phyloP scores from a whole-genome alignment of 352 stramenopile genomes.

The Globisporangium apiculatum region DNA sequence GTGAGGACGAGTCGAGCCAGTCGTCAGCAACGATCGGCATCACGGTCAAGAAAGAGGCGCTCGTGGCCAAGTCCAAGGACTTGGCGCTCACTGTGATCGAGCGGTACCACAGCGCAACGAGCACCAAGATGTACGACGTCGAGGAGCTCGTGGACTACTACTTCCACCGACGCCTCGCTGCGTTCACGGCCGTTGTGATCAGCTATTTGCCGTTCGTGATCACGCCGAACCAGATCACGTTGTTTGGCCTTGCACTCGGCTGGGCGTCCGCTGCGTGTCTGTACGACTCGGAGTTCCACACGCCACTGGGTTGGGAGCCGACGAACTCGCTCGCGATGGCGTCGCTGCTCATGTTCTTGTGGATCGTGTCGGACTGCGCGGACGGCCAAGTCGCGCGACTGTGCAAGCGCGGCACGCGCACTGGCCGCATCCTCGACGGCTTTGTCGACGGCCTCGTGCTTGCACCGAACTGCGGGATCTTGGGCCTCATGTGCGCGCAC shows the following conservation, averaged over 20 bases:
- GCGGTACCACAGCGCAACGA: constrained; percentile 63
- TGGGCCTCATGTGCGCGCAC: constrained; percentile 45
- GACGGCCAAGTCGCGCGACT: constrained; percentile 77
- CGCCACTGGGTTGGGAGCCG: constrained; percentile 52
- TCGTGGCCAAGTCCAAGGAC: constrained; percentile 23
- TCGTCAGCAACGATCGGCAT: constrained; percentile 8
- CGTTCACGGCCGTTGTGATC: constrained; percentile 65
- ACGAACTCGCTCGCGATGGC: constrained; percentile 46
- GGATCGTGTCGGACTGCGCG: constrained; percentile 84
- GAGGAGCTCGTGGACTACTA: constrained; percentile 84
- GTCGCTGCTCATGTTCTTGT: constrained; percentile 63
- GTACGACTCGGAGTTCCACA: constrained; percentile 80
- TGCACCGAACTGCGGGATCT: constrained; percentile 59
- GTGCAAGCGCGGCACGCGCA: constrained; percentile 76
- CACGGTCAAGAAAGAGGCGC: constrained; percentile 12
- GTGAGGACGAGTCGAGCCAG: constrained; percentile 29
- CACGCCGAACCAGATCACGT: constrained; percentile 82
- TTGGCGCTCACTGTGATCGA: constrained; percentile 38
- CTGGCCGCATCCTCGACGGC: constrained; percentile 72
- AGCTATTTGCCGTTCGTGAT: constrained; percentile 82
- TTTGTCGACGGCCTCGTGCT: constrained; percentile 74
- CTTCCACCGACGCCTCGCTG: constrained; percentile 70
- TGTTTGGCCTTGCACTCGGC: constrained; percentile 66
- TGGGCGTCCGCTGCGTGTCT: constrained; percentile 63
- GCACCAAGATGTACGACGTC: constrained; percentile 85